Evolutionary conservation across 257 asterid species (phyloP).

Genomic region (Ajuga chamaepitys): DNA sequence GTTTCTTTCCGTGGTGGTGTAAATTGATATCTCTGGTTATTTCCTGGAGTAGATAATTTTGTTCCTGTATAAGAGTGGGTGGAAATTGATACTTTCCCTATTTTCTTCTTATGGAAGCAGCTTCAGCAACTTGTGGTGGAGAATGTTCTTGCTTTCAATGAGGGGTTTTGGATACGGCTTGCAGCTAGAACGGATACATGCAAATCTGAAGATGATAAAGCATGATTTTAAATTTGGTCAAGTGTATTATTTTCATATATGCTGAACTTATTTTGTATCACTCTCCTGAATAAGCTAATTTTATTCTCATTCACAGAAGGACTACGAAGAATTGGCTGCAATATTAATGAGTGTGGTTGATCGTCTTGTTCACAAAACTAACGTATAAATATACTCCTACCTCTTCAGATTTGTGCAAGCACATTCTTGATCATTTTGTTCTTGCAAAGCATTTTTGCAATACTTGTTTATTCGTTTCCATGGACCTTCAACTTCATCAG

Average conservation of each 20-base stretch:
- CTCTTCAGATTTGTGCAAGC: slow-evolving; percentile 4
- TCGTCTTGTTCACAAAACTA: slow-evolving; percentile 76
- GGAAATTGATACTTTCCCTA: not conserved
- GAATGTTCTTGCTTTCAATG: slow-evolving; percentile 89
- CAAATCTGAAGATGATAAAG: slow-evolving; percentile 95
- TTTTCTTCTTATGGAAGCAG: slow-evolving; percentile 35
- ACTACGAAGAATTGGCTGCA: slow-evolving; percentile 87
- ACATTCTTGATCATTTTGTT: not conserved
- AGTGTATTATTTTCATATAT: slow-evolving; percentile 12
- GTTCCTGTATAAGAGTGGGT: not conserved
- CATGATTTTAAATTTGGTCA: slow-evolving; percentile 36
- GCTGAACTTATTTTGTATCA: slow-evolving; percentile 1
- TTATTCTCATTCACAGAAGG: slow-evolving; percentile 51
- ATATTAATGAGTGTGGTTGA: slow-evolving; percentile 69
- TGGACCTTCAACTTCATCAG: slow-evolving; percentile 34
- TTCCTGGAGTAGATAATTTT: not conserved
- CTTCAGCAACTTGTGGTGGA: slow-evolving; percentile 78
- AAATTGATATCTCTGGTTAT: too few relatives aligned
- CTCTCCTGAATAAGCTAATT: slow-evolving; percentile 11
- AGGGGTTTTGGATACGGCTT: slow-evolving; percentile 86
- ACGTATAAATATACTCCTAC: slow-evolving; percentile 33
- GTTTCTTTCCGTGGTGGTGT: not conserved
- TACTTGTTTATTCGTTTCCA: slow-evolving; percentile 7
- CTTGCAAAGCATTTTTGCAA: not conserved
- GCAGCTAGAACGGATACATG: slow-evolving; percentile 89